Evolutionary conservation across 345 rosid species (phyloP), one percentile per base, ranked within the genome.

Genomic region (Pelargonium nanum): DNA sequence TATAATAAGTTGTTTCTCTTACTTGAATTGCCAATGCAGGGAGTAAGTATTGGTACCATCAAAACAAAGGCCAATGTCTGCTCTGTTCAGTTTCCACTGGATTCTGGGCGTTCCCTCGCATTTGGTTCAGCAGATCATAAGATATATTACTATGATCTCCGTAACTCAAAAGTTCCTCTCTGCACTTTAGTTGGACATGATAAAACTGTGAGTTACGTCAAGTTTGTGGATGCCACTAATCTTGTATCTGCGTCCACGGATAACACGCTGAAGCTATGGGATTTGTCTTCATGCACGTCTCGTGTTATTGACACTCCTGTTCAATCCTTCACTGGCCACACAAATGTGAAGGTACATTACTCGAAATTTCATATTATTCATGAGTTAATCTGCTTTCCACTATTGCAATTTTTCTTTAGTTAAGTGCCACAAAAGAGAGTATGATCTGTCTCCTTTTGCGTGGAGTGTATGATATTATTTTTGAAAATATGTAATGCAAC

Each of bases 191-290:
- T 75, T 63, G 97, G 97, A 30, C 97, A 93, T 68, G 64, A 64
- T 55, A 93, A 81, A 83, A 89, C 99, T 57, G 97, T 89, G 81
- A 93, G 99, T 74, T 74, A 87, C 65, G 89, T 93, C 78, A 93
- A 81, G 82, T 93, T 93, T 72, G 75, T 87, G 40, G 95, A 93
- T 68, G 24, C 85, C 8, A 73, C 77, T 4, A 84, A 78, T 52
- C 81, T 93, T 54, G 97, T 89, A 63, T 93, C 97, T 55, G 83
- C 96, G 21, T 93, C 97, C 59, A 93, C 95, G 26, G 99, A 93
- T 68, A 93, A 93, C 78, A 84, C 97, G 0, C 56, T 93, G 70
- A 93, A 89, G 92, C 96, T 93, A 24, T 93, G 99, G 97, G 97
- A 89, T 67, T 79, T 93, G 75, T 87, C 99, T 26, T 62, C 58